Evolutionary conservation across 139 green algal genomes (phyloP), one percentile per base, ranked within the genome.

Genomic region (Chlamydomonas applanata): DNA sequence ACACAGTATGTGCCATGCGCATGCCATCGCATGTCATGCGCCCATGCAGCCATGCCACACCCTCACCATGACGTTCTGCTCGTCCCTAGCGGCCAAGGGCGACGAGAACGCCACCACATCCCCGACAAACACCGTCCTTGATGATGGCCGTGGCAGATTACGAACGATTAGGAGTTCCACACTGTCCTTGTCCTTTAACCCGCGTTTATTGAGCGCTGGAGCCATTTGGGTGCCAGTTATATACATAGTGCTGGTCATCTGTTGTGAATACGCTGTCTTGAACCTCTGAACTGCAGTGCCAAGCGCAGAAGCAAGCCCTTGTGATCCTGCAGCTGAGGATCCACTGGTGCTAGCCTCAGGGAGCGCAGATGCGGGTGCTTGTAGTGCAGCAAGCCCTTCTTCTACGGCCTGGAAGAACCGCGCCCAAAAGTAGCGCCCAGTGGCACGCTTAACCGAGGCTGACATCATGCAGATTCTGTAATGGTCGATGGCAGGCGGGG

Each of bases 151-250:
- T 0, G 86, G 86, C 13, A 97, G 77, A 30, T 78, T n/a, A 1
- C 91, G 78, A 25, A 97, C 45, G 9, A 97, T 79, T 17, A 89
- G 76, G 64, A 77, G 82, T 70, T 93, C 89, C 1, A 88, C 80
- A 3, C 79, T 67, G 33, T 70, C 74, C 0, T 77, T 32, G 73
- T 89, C 78, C 68, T 78, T 73, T 22, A 69, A 33, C 0, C 61
- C 86, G 20, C 65, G 62, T 17, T 71, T 49, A 53, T 92, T 91
- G 25, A 94, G 65, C 1, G 81, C 88, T 24, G 89, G 88, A 17
- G 75, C 79, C 88, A 92, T 93, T 7, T 83, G 79, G 0, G 73
- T 52, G 1, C 87, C 81, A 29, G 77, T 69, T 1, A 87, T 79
- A 16, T 75, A 78, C 54, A 83, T 83, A 11, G 72, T 57, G 7